Evolutionary conservation across 192 early-diverging fungal species (phyloP), one percentile per base, ranked within the genome.

Genomic region (Mortierella claussenii): DNA sequence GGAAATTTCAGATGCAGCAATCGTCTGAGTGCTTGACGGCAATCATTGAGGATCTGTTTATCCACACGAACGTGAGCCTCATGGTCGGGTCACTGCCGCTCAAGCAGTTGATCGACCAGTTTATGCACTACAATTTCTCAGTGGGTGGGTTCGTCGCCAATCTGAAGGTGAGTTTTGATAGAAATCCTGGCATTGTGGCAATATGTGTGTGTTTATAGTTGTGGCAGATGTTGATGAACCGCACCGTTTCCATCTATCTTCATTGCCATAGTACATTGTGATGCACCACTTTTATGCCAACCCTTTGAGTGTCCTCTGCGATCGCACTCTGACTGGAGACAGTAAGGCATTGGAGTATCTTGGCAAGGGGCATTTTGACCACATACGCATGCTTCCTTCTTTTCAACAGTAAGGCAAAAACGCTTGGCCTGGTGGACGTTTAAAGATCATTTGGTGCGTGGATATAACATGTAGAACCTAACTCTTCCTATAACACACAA

Each of bases 241-340:
- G n/a, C n/a, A n/a, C n/a, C n/a, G n/a, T n/a, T n/a, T n/a, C n/a
- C n/a, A n/a, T n/a, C n/a, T 13, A 53, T 27, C 56, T 56, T 17
- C 6, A 26, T 30, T 40, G 12, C 3, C 33, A 27, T 79, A 96
- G 87, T 96, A 92, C 73, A 87, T 92, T 0, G 67, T 90, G 17
- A 95, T 96, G 94, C 90, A 93, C 62, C 89, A 94, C 67, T 97
- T 86, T 63, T 96, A 92, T 60, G 83, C 89, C 0, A 95, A 94
- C 67, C 93, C 96, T 3, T 86, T 96, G 48, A 93, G 91, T 65
- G 79, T 94, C 10, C 79, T 95, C 67, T 17, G 74, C 70, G 52
- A 79, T 48, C 34, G 62, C 32, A 55, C 61, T 13, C 48, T 68
- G 17, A 42, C 64, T 11, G 33, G 36, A 31, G 20, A 51, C 9